Evolutionary conservation across 1,284 basidiomycete species (phyloP).

Genomic region (Kwoniella shivajii): DNA sequence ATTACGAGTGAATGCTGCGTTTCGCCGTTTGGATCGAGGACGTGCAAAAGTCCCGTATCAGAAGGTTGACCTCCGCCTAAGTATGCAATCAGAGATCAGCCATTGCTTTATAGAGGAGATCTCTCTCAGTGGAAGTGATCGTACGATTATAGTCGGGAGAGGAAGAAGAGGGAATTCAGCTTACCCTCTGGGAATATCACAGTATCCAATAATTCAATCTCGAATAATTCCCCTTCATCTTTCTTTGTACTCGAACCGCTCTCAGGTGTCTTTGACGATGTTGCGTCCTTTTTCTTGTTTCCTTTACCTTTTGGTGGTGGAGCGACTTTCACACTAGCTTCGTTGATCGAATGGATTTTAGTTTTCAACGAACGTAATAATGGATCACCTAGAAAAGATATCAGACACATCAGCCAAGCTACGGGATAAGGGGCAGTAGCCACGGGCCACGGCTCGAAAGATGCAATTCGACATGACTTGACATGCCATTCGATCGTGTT

Average conservation of each 20-base stretch:
- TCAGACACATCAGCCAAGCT: no score
- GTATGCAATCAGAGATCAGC: constrained; percentile 2
- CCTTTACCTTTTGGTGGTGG: constrained; percentile 43
- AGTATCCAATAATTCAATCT: constrained; percentile 73
- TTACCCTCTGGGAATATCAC: constrained; percentile 77
- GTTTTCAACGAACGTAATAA: constrained; percentile 43
- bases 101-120: no score
- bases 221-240: constrained; percentile 42
- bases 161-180: neutral
- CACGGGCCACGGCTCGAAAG: no score
- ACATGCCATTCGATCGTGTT: no score
- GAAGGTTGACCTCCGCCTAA: constrained; percentile 79
- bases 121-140: no score
- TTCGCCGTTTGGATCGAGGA: constrained; percentile 32
- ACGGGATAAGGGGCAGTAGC: no score
- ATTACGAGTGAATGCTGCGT: constrained; percentile 63
- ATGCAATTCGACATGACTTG: no score
- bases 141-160: neutral
- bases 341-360: constrained; percentile 28
- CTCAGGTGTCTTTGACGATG: neutral
- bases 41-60: constrained; percentile 68
- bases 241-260: constrained; percentile 9
- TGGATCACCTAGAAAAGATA: constrained; percentile 46
- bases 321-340: constrained; percentile 33
- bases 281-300: constrained; percentile 29